Base-by-base conservation (phyloP, 495 filamentous ascomycete species). In the Aspergillus sclerotiicarbonarius region DNA sequence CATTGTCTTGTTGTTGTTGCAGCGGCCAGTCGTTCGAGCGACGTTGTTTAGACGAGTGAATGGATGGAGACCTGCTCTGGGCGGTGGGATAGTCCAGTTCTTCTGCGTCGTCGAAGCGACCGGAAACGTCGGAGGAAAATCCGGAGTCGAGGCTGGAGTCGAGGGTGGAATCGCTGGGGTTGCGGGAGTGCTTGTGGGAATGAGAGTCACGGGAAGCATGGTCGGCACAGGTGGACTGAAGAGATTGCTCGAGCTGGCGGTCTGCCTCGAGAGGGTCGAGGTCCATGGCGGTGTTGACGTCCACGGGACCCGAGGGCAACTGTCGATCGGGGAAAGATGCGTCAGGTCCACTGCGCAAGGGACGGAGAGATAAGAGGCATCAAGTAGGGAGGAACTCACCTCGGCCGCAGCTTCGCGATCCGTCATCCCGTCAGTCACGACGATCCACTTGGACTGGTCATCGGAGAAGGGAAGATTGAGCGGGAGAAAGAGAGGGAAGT, bases 21-120 rank as follows among this genome's bases (percentile, higher is more conserved):
- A 63, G 51, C 60, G 80, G 79, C 80, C 80, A 83, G 49, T 80
- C 76, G 37, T 75, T 79, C 1, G 76, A 76, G 6, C 78, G 71
- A 12, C 73, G 76, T 33, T 78, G 65, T 62, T 83, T 83, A 9
- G 62, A 65, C 0, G 71, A 71, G 43, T 76, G 73, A 4, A 62
- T 65, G 6, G 69, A 67, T 1, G 61, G 62, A 0, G 68, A 66
- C 3, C 33, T 30, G 48, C 30, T 54, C 49, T 39, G 51, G 51
- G 3, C 33, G 43, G 19, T 41, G 32, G 48, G 35, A 49, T 50
- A 32, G 18, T 63, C 59, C 3, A 51, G 60, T 49, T 77, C 76
- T 8, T 77, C 72, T 7, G 74, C 76, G 50, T 79, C 76, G 32
- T 77, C 76, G 32, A 76, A 76, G 12, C 67, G 70, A 3, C 76